Base-by-base conservation (phyloP, 1,284 basidiomycete species). In the Ceratobasidium sp. region DNA sequence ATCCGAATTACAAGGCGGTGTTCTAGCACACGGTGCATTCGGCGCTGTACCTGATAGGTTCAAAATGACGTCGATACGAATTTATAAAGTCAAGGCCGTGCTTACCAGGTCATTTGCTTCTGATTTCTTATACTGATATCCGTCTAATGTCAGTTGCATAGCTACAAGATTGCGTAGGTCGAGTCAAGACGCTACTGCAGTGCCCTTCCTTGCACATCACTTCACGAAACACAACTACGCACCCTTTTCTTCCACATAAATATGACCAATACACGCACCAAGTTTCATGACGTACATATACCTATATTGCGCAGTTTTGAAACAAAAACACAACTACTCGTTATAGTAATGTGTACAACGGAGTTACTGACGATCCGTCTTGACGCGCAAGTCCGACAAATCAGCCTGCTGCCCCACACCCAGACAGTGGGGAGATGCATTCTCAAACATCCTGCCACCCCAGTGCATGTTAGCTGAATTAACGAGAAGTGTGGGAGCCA, bases 401-500 rank as follows among this genome's bases (percentile, higher is more conserved):
- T 81, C 78, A 53, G 74, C 73, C 66, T 77, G 76, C 21, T 77
- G 76, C 1, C 80, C 80, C 27, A 79, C 78, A 36, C 75, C 68
- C 54, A 80, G 74, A 53, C 70, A 74, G 75, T 78, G 73, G 2
- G 78, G 77, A 2, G 77, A 77, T 16, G 76, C 78, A 71, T 76
- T 75, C 70, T 80, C 77, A 71, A 80, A 80, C 11, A 75, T 70
- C 46, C 78, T 79, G 72, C n/a, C 25, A 25, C 19, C 11, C 49
- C 8, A 27, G 21, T 39, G 19, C 21, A 33, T 25, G 25, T 36
- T 1, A 33, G 16, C 14, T 14, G 8, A 27, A 54, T 19, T 33
- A 21, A 59, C 57, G 44, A 27, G 36, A 39, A 42, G 54, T 58
- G 46, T 57, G 57, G 29, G 56, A 71, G 29, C 67, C 68, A 54